Base-by-base conservation (phyloP, 2,329 filamentous ascomycete species). In the Madurella mycetomatis region DNA sequence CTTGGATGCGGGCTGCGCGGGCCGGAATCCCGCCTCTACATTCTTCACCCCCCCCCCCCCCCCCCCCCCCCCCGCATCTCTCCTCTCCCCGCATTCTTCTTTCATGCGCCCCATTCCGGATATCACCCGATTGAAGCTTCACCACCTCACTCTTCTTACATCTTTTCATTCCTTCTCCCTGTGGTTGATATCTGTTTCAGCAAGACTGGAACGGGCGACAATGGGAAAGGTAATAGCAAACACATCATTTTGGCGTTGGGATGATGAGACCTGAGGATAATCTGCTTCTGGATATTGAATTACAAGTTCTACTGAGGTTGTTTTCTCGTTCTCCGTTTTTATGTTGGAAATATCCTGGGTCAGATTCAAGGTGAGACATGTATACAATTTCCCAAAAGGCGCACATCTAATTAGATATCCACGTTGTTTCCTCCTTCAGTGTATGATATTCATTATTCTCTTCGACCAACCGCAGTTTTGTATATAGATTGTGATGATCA, bases 51-150 rank as follows among this genome's bases (percentile, higher is more conserved):
- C 54, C n/a, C n/a, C n/a, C n/a, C n/a, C n/a, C n/a, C n/a, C n/a
- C n/a, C n/a, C n/a, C n/a, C n/a, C n/a, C n/a, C 51, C 54, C 57
- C 54, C 51, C 13, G 9, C 34, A 2, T 37, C 34, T 15, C 13
- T 37, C 13, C 13, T 37, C 34, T 58, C 58, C 56, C 58, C 58
- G 58, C 58, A 56, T 58, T 60, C 55, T 42, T 56, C 53, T 52
- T 48, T 59, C 47, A 55, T 59, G 54, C 47, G 30, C 39, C 51
- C 49, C 39, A 41, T 48, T 30, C 34, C 40, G 51, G 52, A 31
- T 41, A 54, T 51, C 48, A 59, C 47, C 57, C 54, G 57, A 43
- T 31, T 25, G 30, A 43, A 34, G 47, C 32, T 25, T 16, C 43
- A 18, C 34, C 13, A 11, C 34, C 34, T 49, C 47, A 32, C n/a